Base-by-base conservation (phyloP, 108 stramenopile genomes). In the Pseudonitzschia multiseries region DNA sequence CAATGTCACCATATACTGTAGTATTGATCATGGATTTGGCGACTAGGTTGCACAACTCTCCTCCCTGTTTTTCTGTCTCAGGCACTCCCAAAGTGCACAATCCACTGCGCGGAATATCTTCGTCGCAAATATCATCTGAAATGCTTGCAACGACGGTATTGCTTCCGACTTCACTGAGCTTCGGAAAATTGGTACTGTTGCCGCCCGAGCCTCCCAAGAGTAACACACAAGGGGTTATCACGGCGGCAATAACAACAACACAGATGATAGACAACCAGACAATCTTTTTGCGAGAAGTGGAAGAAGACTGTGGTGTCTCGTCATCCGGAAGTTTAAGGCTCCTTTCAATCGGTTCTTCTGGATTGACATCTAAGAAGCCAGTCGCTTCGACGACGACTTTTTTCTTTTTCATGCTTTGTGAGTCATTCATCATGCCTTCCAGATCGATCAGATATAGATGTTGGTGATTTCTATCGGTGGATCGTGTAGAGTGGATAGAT, bases 21-120 rank as follows among this genome's bases (percentile, higher is more conserved):
- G 73, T 64, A 18, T 70, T 57, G 24, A 87, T 64, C 57, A 87
- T 74, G 0, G 79, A 79, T 46, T 84, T 70, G 40, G 86, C 71
- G 8, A 87, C 76, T 14, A 84, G 70, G 46, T 84, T 70, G 56
- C 86, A 84, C 17, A 74, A 61, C 14, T 65, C 68, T 54, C 86
- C 82, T 32, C 79, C 78, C 24, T 72, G 69, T 8, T 26, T 56
- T 43, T 32, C 51, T 15, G 26, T 26, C 15, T 43, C 44, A 2
- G 61, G 20, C 9, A 32, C 54, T n/a, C 3, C 28, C 9, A 24
- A n/a, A 57, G 69, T 70, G 42, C 69, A 70, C 18, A 28, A 31
- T n/a, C 62, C 62, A 18, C 48, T n/a, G 20, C 64, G 63, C 13
- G 70, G 70, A 20, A 57, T 26, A 8, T 46, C 26, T 71, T 77